Evolutionary conservation across 371 early-diverging fungal species (phyloP), one percentile per base, ranked within the genome.

Genomic region (Mucor indicus): DNA sequence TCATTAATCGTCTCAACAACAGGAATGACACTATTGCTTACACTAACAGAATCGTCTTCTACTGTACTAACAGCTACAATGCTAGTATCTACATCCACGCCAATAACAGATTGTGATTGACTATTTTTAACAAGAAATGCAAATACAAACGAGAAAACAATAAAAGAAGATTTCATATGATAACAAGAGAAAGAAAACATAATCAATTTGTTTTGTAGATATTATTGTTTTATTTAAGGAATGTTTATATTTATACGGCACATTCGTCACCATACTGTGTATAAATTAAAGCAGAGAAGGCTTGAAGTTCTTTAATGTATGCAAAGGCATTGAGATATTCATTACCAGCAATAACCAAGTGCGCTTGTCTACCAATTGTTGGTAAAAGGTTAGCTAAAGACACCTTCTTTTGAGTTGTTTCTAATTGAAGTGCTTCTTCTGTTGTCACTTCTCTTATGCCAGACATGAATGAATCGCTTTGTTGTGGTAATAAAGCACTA

Each of bases 271-370:
- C 76, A 55, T 78, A 79, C 36, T 87, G 81, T 11, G 86, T 83
- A 54, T 88, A 88, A 24, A 88, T 78, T 31, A 85, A 75, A 2
- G 89, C 89, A 7, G 86, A 84, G 43, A 85, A 81, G 5, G 84
- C 85, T 53, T 86, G 86, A 21, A 88, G 60, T 49, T 88, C 86
- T 57, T 83, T 84, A 48, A 83, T 78, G 44, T 82, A 79, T 27
- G 74, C 78, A 67, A 85, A 75, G 35, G 74, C 86, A 57, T 92
- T 91, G 7, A 93, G 64, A 52, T 86, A 95, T 52, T 82, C 77
- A 66, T 93, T 92, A 19, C 93, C 91, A 62, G 90, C 84, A 44
- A 94, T 75, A 24, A 92, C 80, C 49, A 80, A 54, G 55, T 92
- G 89, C 10, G 84, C 87, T 61, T 89, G 84, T 43, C 86, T 78